Evolutionary conservation across 78 protist genomes (phyloP).

Genomic region (Dictyostelium intermedium): DNA sequence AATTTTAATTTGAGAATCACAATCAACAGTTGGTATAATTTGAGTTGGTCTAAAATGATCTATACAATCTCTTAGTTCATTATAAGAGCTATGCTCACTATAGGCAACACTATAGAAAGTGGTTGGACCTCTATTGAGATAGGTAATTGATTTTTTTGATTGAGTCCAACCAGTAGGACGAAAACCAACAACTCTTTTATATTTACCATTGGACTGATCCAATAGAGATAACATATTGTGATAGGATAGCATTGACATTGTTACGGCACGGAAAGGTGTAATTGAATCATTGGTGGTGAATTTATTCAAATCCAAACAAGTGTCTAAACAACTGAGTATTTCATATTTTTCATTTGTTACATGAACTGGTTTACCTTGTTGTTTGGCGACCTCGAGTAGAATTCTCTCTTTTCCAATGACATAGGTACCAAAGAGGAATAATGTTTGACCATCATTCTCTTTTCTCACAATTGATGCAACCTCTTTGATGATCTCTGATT

Average conservation of each 20-base stretch:
- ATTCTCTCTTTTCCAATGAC: conserved; percentile 91
- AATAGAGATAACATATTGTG: conserved; percentile 9
- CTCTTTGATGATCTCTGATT: conserved; percentile 43
- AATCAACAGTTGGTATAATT: conserved; percentile 82
- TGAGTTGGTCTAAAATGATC: conserved; percentile 35
- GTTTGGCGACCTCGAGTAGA: conserved; percentile 51
- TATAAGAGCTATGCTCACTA: conserved; percentile 84
- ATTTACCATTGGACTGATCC: not conserved
- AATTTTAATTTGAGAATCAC: conserved; percentile 48
- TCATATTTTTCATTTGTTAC: conserved; percentile 33
- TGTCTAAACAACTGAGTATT: conserved; percentile 24
- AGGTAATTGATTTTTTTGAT: conserved; percentile 35
- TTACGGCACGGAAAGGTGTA: conserved; percentile 46
- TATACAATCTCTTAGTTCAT: conserved; percentile 81
- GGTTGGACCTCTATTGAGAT: not conserved
- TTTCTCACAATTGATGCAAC: conserved; percentile 4
- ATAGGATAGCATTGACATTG: conserved; percentile 23
- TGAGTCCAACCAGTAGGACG: conserved; percentile 87
- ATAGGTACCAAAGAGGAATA: conserved; percentile 87
- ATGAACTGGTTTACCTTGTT: conserved; percentile 9
- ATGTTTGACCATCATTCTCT: conserved; percentile 42
- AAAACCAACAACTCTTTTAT: conserved; percentile 58
- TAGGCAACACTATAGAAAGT: conserved; percentile 82
- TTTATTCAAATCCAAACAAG: not conserved
- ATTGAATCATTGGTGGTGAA: conserved; percentile 35